Conservation (phyloP, 768 basidiomycete genomes). For the Podaxis rugospora region DNA sequence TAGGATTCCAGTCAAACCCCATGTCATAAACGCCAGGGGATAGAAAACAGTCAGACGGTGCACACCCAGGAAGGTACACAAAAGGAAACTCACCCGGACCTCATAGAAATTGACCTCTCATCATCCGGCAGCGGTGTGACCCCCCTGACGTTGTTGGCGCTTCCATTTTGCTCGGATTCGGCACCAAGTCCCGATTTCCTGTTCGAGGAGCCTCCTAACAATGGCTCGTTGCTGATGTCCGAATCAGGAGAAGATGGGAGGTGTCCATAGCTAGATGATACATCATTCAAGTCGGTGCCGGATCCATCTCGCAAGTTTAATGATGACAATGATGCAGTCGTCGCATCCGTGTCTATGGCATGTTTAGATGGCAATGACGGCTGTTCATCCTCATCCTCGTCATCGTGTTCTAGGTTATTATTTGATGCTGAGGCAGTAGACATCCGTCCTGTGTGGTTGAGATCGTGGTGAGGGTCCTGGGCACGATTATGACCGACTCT, state of each 20-base stretch:
- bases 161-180: constrained; percentile 9
- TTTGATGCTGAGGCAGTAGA: background rate
- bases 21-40: background rate
- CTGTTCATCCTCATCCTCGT: background rate
- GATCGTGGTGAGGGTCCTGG: background rate
- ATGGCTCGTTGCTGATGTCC: constrained; percentile 32
- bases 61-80: background rate
- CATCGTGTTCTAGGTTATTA: background rate
- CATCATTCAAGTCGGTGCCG: background rate
- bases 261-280: constrained; percentile 32
- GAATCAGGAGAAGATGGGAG: constrained; percentile 45
- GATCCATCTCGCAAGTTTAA: constrained; percentile 13
- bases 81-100: constrained; percentile 2
- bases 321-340: constrained; percentile 7
- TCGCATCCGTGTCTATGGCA: background rate
- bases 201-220: constrained; percentile 22
- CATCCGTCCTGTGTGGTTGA: background rate
- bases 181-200: constrained; percentile 15
- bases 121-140: background rate
- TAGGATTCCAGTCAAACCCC: background rate
- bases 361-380: background rate
- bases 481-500: background rate
- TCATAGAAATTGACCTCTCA: background rate
- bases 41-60: background rate
- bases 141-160: background rate